Evolutionary conservation across 1,284 basidiomycete species (phyloP).

Genomic region (Neotropicomus parvogracilis): DNA sequence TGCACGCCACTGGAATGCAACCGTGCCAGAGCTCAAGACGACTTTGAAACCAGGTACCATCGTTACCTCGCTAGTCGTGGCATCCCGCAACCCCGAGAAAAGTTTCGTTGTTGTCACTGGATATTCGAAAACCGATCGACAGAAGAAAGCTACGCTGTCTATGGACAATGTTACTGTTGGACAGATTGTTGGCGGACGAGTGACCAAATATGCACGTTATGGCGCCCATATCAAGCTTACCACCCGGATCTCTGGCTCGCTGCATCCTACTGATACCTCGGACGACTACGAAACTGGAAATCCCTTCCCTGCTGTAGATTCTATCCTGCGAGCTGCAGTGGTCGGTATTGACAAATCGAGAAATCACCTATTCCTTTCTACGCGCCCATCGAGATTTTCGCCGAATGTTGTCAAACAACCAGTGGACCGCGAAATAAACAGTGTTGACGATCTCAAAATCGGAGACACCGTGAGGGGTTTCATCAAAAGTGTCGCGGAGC

Average conservation of each 20-base stretch:
- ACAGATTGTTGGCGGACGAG: constrained; percentile 74
- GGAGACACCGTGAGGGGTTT: constrained; percentile 83
- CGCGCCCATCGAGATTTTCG: constrained; percentile 67
- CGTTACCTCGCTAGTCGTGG: constrained; percentile 79
- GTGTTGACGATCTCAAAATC: constrained; percentile 62
- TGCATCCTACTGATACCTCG: constrained; percentile 77
- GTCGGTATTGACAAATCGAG: constrained; percentile 59
- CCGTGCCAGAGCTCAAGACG: constrained; percentile 67
- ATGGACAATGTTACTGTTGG: constrained; percentile 69
- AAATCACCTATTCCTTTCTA: constrained; percentile 74
- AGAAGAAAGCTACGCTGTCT: constrained; percentile 52
- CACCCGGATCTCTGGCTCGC: constrained; percentile 62
- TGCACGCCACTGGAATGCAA: constrained; percentile 73
- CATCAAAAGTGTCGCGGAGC: constrained; percentile 82
- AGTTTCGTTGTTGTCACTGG: constrained; percentile 85
- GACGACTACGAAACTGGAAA: constrained; percentile 72
- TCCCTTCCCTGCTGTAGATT: constrained; percentile 62
- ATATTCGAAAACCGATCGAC: constrained; percentile 50
- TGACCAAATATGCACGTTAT: constrained; percentile 62
- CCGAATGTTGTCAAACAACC: constrained; percentile 47
- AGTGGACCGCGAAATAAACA: constrained; percentile 68
- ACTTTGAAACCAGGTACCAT: constrained; percentile 70
- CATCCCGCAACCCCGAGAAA: constrained; percentile 87
- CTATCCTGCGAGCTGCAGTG: constrained; percentile 68
- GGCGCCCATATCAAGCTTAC: constrained; percentile 78